These are phyloP conservation scores for Parmelia sp. DNA, from an alignment of 495 filamentous ascomycete genomes.

Conservation along the genomic window DNA sequence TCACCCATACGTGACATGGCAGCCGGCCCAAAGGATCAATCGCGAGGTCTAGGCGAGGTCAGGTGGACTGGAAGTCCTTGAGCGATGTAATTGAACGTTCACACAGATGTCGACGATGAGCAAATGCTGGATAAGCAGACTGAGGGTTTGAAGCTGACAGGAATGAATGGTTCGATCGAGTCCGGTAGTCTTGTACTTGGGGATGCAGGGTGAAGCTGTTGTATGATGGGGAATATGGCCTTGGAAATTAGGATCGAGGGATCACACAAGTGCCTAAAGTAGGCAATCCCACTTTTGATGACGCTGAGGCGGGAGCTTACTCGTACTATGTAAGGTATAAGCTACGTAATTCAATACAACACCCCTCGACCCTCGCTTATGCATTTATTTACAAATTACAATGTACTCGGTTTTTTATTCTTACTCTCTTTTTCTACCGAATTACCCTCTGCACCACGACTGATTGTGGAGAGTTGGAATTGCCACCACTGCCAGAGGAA, in stretches of 20 bases:
- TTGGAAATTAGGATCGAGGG: not conserved
- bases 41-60: not conserved
- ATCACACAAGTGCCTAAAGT: slow-evolving; percentile 1
- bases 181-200: not conserved
- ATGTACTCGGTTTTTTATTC: too few relatives aligned
- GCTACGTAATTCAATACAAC: too few relatives aligned
- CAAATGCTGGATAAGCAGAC: not conserved
- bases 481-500: too few relatives aligned
- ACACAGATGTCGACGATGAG: not conserved
- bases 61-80: not conserved
- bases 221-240: not conserved
- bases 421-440: not conserved
- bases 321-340: not conserved
- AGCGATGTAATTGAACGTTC: not conserved
- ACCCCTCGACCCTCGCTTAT: too few relatives aligned
- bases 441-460: not conserved
- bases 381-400: too few relatives aligned
- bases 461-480: not conserved
- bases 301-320: not conserved
- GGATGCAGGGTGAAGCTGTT: not conserved
- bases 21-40: not conserved
- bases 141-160: not conserved
- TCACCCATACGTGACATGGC: slow-evolving; percentile 43
- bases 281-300: not conserved
- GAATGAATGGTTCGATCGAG: not conserved